phyloP scores from a whole-genome alignment of 305 asterid species.

The Fraxinus floribunda region DNA sequence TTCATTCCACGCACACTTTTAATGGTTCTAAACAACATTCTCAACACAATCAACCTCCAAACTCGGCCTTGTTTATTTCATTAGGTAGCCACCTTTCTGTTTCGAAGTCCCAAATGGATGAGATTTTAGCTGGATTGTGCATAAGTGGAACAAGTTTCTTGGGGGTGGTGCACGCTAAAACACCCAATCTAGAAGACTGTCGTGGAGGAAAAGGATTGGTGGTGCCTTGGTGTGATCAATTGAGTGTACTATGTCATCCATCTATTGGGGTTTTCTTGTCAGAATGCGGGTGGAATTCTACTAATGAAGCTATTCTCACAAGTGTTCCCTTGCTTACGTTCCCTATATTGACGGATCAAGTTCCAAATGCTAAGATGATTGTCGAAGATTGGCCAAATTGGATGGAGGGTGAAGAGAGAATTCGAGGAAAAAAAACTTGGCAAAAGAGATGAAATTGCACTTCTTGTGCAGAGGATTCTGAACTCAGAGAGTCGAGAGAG shows the following conservation, averaged over 20 bases:
- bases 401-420: conserved; percentile 43
- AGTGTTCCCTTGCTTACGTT: conserved; percentile 48
- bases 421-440: conserved; percentile 25
- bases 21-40: no score
- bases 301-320: conserved; percentile 37
- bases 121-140: conserved; percentile 41
- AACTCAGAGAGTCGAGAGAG: conserved; percentile 31
- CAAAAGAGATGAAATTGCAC: conserved; percentile 27
- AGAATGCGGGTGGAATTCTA: conserved; percentile 65
- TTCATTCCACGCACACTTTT: no score
- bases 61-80: conserved; percentile 56
- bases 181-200: conserved; percentile 15
- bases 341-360: conserved; percentile 49
- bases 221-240: conserved; percentile 63
- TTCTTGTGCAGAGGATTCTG: conserved; percentile 44
- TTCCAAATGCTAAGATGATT: conserved; percentile 38
- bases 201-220: conserved; percentile 37
- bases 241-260: conserved; percentile 48
- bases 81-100: conserved; percentile 49
- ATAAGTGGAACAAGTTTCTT: conserved; percentile 47
- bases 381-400: conserved; percentile 61
- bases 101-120: conserved; percentile 43
- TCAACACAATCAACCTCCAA: conserved; percentile 45
- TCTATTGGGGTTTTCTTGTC: conserved; percentile 55
- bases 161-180: conserved; percentile 49